Conservation (phyloP, 2,329 filamentous ascomycete genomes). For the Aspergillus unguis region DNA sequence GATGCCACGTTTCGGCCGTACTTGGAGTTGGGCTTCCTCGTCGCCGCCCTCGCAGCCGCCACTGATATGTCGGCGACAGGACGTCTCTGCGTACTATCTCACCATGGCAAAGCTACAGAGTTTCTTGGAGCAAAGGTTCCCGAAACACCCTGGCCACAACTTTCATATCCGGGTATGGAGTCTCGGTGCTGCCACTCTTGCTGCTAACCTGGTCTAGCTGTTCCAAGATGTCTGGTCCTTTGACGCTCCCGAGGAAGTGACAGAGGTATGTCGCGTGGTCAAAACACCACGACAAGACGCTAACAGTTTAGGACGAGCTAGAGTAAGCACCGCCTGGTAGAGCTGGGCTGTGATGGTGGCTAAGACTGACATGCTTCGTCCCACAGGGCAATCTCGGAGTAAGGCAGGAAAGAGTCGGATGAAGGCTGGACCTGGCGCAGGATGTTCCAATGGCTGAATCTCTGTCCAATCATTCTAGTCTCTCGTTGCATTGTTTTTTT, state of each 20-base stretch:
- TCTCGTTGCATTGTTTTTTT: too few species aligned
- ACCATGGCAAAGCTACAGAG: conserved; percentile 16
- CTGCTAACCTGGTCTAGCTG: conserved; percentile 13
- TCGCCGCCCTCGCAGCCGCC: conserved; percentile 1
- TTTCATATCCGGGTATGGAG: conserved; percentile 22
- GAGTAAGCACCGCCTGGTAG: conserved; percentile 7
- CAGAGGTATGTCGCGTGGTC: conserved; percentile 11
- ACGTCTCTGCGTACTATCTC: conserved; percentile 16
- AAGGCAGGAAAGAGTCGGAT: too few species aligned
- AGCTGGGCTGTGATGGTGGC: conserved; percentile 12
- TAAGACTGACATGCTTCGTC: conserved; percentile 3
- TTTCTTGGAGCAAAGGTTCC: conserved; percentile 21
- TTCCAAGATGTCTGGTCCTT: conserved; percentile 19
- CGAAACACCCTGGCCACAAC: conserved; percentile 16
- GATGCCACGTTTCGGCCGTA: conserved; percentile 6
- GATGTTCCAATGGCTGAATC: too few species aligned
- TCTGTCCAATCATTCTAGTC: too few species aligned
- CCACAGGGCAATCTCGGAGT: conserved; percentile 7
- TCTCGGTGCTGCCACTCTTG: neutral
- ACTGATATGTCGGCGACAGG: conserved; percentile 13
- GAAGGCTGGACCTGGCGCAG: too few species aligned
- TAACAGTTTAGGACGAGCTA: conserved; percentile 15
- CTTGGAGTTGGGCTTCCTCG: conserved; percentile 4
- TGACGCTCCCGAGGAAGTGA: conserved; percentile 20
- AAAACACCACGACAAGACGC: neutral